Conservation (phyloP, 345 rosid species). For the Gossypium stocksii region DNA sequence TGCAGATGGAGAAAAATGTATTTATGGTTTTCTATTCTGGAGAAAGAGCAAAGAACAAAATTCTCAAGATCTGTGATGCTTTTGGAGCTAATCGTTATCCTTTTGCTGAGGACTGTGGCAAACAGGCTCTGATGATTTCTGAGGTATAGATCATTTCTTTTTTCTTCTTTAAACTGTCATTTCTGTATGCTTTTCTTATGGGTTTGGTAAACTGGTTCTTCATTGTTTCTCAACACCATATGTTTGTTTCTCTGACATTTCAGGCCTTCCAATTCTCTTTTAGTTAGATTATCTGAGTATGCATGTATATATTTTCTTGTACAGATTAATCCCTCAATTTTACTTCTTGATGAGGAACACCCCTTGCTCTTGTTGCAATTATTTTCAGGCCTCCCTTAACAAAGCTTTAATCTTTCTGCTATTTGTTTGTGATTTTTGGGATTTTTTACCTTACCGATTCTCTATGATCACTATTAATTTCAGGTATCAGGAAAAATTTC, state of each 20-base stretch:
- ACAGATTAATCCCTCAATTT: background rate
- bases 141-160: slow-evolving; percentile 45
- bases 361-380: background rate
- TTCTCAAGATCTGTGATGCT: slow-evolving; percentile 90
- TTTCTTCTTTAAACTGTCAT: background rate
- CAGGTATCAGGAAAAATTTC: slow-evolving; percentile 68
- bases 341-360: background rate
- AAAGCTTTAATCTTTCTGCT: background rate
- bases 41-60: slow-evolving; percentile 84
- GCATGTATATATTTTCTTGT: background rate
- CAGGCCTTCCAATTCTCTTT: background rate
- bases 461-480: slow-evolving; percentile 1
- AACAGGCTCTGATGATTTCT: slow-evolving; percentile 58
- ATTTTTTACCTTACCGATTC: background rate
- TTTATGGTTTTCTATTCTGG: slow-evolving; percentile 85
- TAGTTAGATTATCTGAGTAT: background rate
- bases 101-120: slow-evolving; percentile 70
- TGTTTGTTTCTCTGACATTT: background rate
- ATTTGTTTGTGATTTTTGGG: background rate
- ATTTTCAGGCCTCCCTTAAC: background rate
- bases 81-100: slow-evolving; percentile 96
- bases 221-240: slow-evolving; percentile 1
- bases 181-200: background rate
- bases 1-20: slow-evolving; percentile 91
- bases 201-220: slow-evolving; percentile 1